Base-by-base conservation (phyloP, 257 asterid species). In the Buddleja alternifolia region DNA sequence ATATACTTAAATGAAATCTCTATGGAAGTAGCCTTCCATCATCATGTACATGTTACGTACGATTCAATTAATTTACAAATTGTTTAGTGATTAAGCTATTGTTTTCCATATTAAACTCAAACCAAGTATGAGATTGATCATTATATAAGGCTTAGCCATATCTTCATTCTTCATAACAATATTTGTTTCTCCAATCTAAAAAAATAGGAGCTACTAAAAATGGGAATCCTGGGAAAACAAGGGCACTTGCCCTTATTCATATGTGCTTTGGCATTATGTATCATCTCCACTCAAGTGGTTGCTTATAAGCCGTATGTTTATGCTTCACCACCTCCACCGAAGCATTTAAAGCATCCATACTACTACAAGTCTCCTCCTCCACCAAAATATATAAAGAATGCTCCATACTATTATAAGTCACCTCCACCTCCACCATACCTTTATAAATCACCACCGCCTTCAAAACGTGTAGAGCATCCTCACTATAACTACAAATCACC, bases 171-270 rank as follows among this genome's bases (percentile, higher is more conserved):
- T 50, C 53, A 67, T 36, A 50, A 12, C 51, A 47, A 10, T n/a
- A n/a, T n/a, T n/a, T n/a, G n/a, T n/a, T n/a, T n/a, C n/a, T n/a
- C n/a, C n/a, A 25, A 34, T 17, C 36, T 37, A 17, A 17, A 10
- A 44, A 25, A 4, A 17, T 53, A 50, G 61, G 48, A 53, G 54
- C 55, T 54, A 10, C 17, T 52, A 9, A 53, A 23, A 3, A 70
- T 70, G 75, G 39, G 23, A 39, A 4, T 44, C 15, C 42, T 24
- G 5, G 63, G 7, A 57, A 70, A 21, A 29, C 37, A 6, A 37
- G 69, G 75, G 75, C 69, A 62, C 63, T 36, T 56, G 55, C 69
- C 56, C 75, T 60, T 70, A 46, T 12, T 62, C 41, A 23, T 67
- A 5, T 60, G 46, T 37, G 69, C 69, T 9, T 37, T 60, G 46